A percentile compares a stretch with the other conserved stretches of the same genome.
phyloP scores from a whole-genome alignment of 2,329 filamentous ascomycete genomes.

The Phoma sp. region DNA sequence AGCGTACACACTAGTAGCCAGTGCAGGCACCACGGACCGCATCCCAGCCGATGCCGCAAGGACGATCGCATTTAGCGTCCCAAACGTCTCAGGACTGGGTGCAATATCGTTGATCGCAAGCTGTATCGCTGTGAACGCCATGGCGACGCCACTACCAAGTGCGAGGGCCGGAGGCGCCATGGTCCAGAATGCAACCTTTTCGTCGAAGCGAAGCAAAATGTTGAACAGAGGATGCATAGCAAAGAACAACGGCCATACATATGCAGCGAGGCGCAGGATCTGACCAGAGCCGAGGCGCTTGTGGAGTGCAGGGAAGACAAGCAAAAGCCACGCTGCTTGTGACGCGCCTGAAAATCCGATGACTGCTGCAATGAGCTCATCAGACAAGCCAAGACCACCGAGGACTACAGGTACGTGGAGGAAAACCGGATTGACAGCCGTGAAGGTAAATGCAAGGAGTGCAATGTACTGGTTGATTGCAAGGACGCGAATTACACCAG shows the following conservation, averaged over 20 bases:
- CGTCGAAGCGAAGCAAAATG: slow-evolving; percentile 58
- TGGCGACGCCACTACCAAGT: slow-evolving; percentile 68
- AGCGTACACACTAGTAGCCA: slow-evolving; percentile 72
- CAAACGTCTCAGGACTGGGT: slow-evolving; percentile 68
- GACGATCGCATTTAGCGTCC: slow-evolving; percentile 72
- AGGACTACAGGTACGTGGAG: slow-evolving; percentile 67
- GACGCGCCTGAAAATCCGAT: slow-evolving; percentile 68
- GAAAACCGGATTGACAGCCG: slow-evolving; percentile 71
- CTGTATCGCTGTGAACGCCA: slow-evolving; percentile 74
- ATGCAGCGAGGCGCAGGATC: slow-evolving; percentile 65
- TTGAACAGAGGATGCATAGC: slow-evolving; percentile 60
- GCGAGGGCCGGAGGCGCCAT: slow-evolving; percentile 53
- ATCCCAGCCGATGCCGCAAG: slow-evolving; percentile 67
- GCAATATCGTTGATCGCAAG: slow-evolving; percentile 76
- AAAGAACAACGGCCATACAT: slow-evolving; percentile 70
- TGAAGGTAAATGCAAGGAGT: slow-evolving; percentile 74
- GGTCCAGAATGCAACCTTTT: slow-evolving; percentile 63
- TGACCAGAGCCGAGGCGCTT: slow-evolving; percentile 68
- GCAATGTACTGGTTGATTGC: slow-evolving; percentile 70
- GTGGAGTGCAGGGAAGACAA: slow-evolving; percentile 73
- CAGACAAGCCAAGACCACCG: slow-evolving; percentile 70
- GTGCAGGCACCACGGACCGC: slow-evolving; percentile 69
- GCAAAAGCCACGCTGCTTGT: slow-evolving; percentile 74
- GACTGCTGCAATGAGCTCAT: slow-evolving; percentile 69
- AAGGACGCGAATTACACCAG: slow-evolving; percentile 70